Base-by-base conservation (phyloP, 768 basidiomycete species). In the Termitomyces heimii region DNA sequence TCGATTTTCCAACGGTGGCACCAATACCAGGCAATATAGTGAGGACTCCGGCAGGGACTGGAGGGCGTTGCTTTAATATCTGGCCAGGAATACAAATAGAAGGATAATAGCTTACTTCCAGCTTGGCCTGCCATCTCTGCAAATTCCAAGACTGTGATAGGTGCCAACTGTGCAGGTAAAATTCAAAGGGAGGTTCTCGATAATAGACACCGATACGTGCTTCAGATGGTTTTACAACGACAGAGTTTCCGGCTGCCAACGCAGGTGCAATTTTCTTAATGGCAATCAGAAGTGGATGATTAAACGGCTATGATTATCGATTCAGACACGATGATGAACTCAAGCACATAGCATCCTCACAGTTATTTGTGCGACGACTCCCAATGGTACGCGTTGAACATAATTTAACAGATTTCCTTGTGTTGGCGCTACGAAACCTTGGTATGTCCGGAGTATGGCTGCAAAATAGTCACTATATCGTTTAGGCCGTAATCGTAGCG, bases 301-400 rank as follows among this genome's bases (percentile, higher is more conserved):
- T 94, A 70, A 93, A 94, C 2, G 92, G 89, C 88, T 92, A 59
- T 45, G 50, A 10, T 6, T 26, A 35, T 35, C 34, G 29, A 28
- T 51, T 59, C 35, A 52, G 2, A 7, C 26, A 35, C 14, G 16
- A 51, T 7, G 47, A 7, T 47, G 29, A 48, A 42, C 22, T 29
- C 10, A 57, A 16, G n/a, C 47, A 1, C 6, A 47, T 24, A 10
- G 4, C 6, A 35, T n/a, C 54, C 79, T 67, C 56, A 90, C 91
- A 14, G 89, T 93, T 26, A 94, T 89, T 67, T 94, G 91, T 0
- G 86, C 92, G 39, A 92, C 89, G n/a, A 93, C 92, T 12, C 92
- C 92, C 0, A 94, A 78, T 0, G 92, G 91, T 12, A 91, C 76
- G 14, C 92, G 80, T 49, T 83, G 80, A 5, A 94, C 85, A 67